phyloP scores from a whole-genome alignment of 805 yeast species.

The Teunomyces atbi region DNA sequence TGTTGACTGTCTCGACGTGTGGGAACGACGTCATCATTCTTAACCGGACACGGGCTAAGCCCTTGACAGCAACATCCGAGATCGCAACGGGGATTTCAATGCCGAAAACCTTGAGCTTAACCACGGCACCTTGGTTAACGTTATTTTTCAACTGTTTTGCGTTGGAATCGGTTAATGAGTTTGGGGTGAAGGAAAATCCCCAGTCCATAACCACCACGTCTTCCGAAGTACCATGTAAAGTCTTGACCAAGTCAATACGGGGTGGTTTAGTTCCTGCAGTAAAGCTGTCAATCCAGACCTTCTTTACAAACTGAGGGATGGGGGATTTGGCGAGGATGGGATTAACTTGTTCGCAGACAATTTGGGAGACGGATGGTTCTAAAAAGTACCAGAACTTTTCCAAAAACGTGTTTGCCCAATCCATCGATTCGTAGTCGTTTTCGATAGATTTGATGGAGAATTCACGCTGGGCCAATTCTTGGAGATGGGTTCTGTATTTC shows the following conservation, averaged over 20 bases:
- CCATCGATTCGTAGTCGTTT: conserved; percentile 88
- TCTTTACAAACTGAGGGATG: conserved; percentile 77
- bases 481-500: conserved; percentile 67
- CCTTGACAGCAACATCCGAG: conserved; percentile 74
- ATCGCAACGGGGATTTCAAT: conserved; percentile 75
- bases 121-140: conserved; percentile 76
- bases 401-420: conserved; percentile 88
- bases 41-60: conserved; percentile 73
- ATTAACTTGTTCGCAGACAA: conserved; percentile 82
- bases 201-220: conserved; percentile 98
- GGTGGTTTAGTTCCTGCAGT: conserved; percentile 97
- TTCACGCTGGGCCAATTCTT: conserved; percentile 85
- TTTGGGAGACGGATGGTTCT: conserved; percentile 86
- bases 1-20: conserved; percentile 86
- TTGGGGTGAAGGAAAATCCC: conserved; percentile 92
- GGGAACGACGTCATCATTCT: conserved; percentile 91
- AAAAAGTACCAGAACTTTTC: conserved; percentile 89
- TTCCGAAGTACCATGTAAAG: conserved; percentile 83
- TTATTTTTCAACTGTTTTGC: conserved; percentile 80
- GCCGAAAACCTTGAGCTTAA: conserved; percentile 83
- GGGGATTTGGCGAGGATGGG: conserved; percentile 77
- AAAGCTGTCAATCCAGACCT: conserved; percentile 81
- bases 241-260: conserved; percentile 84
- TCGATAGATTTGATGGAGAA: conserved; percentile 78
- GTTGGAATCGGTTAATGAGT: conserved; percentile 78